Evolutionary conservation across 257 asterid species (phyloP), one percentile per base, ranked within the genome.

Genomic region (Eucommia ulmoides): DNA sequence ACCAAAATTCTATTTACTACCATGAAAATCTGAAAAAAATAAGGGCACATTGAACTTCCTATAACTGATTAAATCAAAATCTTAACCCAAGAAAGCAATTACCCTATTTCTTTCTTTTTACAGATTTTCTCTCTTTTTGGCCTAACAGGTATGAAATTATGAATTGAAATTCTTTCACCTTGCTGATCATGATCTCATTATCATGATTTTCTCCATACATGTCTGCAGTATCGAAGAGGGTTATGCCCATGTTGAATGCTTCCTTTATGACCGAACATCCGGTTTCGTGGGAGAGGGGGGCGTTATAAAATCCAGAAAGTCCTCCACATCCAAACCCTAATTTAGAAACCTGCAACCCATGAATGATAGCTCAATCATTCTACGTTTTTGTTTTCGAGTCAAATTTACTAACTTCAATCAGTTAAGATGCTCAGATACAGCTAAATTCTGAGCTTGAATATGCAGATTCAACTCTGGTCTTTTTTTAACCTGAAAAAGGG

Each of bases 291-390:
- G 82, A 55, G 42, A 76, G 62, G 29, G 81, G 84, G 25, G 66
- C 68, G 55, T 73, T 79, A 33, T 65, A 63, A 8, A 53, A 20
- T 52, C 83, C 81, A 33, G 79, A 57, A 18, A 79, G 81, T 24
- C 76, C 70, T 21, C 22, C 78, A 57, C 81, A 79, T 2, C 88
- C 88, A 24, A 68, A 76, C 0, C 82, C 84, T 16, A 76, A 49
- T 22, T 63, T 66, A 0, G 84, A 76, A 17, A 80, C 84, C 84
- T 73, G 45, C 22, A 18, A 49, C 15, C 12, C 38, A 29, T 29
- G 38, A 7, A 7, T 29, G 12, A 12, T 7, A 29, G 20, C 16
- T 15, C 17, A 0, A 24, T 12, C 22, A 5, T 65, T 71, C 80
- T 80, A 29, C 38, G 7, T 29, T 29, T 29, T 29, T 5, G 12